phyloP scores from a whole-genome alignment of 306 rosid species.

The Lithocarpus polystachyus region DNA sequence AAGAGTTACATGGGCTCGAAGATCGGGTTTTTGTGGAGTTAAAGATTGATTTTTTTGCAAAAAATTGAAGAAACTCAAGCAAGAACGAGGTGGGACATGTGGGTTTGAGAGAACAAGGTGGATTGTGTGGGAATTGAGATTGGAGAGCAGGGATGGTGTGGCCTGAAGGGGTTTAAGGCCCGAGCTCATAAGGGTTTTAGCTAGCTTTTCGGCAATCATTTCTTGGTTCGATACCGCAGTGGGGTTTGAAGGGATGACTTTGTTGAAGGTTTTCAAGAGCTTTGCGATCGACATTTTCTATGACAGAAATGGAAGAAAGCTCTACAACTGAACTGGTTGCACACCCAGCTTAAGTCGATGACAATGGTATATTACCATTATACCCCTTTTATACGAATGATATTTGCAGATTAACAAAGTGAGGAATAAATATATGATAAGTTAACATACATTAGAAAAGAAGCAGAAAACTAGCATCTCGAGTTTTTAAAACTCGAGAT shows the following conservation, averaged over 20 bases:
- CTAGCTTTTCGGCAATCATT: constrained; percentile 36
- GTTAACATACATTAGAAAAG: no score
- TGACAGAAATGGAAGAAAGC: neutral
- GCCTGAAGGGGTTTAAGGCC: constrained; percentile 30
- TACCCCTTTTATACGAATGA: no score
- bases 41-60: constrained; percentile 33
- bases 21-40: constrained; percentile 43
- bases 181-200: constrained; percentile 27
- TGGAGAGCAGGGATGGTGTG: constrained; percentile 36
- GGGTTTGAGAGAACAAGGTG: constrained; percentile 63
- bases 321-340: no score
- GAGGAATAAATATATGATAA: no score
- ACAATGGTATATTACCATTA: no score
- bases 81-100: constrained; percentile 24
- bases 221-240: constrained; percentile 25
- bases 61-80: constrained; percentile 55
- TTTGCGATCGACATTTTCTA: constrained; percentile 42
- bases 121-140: constrained; percentile 43
- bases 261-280: constrained; percentile 16
- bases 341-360: no score
- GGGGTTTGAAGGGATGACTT: constrained; percentile 15
- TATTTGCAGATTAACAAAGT: no score
- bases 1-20: constrained; percentile 52
- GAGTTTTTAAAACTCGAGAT: no score
- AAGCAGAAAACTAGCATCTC: no score